phyloP scores from a whole-genome alignment of 169 alveolate genomes.

The Eimeria zaria region DNA sequence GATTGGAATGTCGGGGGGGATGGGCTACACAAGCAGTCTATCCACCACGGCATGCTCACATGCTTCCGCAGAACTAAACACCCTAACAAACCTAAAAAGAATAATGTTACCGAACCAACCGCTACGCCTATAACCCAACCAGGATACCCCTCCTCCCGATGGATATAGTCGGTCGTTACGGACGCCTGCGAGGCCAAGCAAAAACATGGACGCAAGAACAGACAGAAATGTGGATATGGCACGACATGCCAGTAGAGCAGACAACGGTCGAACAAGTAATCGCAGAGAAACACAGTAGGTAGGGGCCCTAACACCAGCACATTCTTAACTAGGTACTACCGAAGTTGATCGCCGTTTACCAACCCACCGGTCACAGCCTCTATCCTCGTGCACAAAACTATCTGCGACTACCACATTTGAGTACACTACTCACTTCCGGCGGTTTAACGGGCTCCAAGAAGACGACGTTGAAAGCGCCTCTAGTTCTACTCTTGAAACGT shows the following conservation, averaged over 20 bases:
- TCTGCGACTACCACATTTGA: neutral
- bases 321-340: neutral
- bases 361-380: neutral
- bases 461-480: slow-evolving; percentile 71
- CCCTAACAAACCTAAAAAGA: slow-evolving; percentile 75
- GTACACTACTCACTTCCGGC: slow-evolving; percentile 54
- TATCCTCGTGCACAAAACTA: neutral
- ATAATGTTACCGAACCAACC: slow-evolving; percentile 72
- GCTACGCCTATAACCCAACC: slow-evolving; percentile 82
- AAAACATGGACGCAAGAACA: neutral
- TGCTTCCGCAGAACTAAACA: slow-evolving; percentile 73
- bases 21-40: slow-evolving; percentile 82
- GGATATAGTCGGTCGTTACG: neutral
- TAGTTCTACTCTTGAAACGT: slow-evolving; percentile 68
- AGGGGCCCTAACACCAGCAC: neutral
- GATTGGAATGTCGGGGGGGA: slow-evolving; percentile 68
- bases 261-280: too few relatives aligned
- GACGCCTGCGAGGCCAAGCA: slow-evolving; percentile 10
- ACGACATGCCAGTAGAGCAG: neutral
- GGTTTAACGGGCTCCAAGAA: slow-evolving; percentile 71
- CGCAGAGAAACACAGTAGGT: neutral
- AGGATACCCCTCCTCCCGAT: slow-evolving; percentile 77
- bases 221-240: neutral
- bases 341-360: neutral
- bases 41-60: slow-evolving; percentile 84